Evolutionary conservation across 176 grass and related monocot genomes (phyloP).

Genomic region (Triticum timopheevii): DNA sequence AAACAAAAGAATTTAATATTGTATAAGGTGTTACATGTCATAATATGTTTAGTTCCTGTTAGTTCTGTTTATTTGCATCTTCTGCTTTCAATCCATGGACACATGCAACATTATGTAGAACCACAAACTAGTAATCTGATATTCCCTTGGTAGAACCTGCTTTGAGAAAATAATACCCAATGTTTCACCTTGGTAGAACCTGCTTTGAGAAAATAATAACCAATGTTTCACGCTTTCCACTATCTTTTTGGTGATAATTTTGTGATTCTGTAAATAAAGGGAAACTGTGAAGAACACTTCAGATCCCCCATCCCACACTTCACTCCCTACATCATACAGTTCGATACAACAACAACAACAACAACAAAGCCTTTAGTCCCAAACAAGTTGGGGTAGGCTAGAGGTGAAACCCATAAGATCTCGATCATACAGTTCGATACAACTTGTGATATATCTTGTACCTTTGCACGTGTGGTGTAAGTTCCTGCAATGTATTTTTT

Average conservation of each 20-base stretch:
- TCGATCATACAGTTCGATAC: not conserved
- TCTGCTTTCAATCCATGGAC: not conserved
- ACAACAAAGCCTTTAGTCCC: too few relatives aligned
- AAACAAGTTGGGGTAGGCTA: too few relatives aligned
- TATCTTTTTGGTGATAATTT: conserved; percentile 1
- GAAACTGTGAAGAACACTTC: not conserved
- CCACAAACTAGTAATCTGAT: not conserved
- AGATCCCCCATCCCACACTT: too few relatives aligned
- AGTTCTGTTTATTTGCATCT: not conserved
- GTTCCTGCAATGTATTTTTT: conserved; percentile 3
- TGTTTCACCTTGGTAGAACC: not conserved
- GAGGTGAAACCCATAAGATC: too few relatives aligned
- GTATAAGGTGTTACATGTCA: not conserved
- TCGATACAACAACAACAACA: not conserved
- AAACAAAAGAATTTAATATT: not conserved
- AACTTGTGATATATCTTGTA: conserved; percentile 1
- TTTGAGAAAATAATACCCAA: conserved; percentile 24
- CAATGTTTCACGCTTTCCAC: not conserved
- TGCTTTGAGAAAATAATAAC: conserved; percentile 27
- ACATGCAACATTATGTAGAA: conserved; percentile 9
- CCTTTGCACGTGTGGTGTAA: not conserved
- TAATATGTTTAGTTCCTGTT: conserved; percentile 3
- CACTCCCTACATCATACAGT: not conserved
- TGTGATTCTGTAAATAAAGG: conserved; percentile 7
- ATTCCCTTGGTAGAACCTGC: not conserved